Evolutionary conservation across 495 filamentous ascomycete genomes (phyloP).

Genomic region (Aspergillus bertholletiae): DNA sequence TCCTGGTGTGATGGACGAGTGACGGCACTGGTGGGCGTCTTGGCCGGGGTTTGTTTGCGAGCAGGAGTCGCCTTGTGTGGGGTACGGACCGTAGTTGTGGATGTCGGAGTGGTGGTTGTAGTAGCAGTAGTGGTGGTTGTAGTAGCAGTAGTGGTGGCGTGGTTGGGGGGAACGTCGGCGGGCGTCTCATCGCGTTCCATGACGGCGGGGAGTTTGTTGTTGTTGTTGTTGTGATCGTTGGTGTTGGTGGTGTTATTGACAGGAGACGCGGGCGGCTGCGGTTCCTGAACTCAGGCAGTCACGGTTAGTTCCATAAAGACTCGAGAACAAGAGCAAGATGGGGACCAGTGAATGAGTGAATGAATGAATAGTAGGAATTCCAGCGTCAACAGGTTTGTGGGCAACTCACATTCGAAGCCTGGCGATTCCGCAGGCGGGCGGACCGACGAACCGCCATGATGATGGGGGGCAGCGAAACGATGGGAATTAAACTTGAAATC

Average conservation of each 20-base stretch:
- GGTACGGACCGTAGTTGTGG: conserved; percentile 7
- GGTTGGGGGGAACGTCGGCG: background rate
- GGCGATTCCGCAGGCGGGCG: conserved; percentile 33
- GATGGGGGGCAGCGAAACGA: background rate
- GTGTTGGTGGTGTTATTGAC: conserved; percentile 9
- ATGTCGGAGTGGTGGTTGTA: conserved; percentile 7
- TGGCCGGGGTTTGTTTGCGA: conserved; percentile 29
- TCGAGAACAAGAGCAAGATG: background rate
- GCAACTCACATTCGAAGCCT: conserved; percentile 28
- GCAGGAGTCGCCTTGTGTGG: conserved; percentile 8
- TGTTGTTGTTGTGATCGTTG: conserved; percentile 3
- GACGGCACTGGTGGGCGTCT: conserved; percentile 45
- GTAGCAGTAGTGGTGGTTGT: conserved; percentile 4
- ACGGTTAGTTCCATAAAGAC: too few relatives aligned
- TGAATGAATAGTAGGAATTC: background rate
- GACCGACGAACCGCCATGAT: conserved; percentile 40
- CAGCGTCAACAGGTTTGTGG: background rate
- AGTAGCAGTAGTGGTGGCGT: conserved; percentile 7
- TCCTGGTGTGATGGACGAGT: conserved; percentile 56
- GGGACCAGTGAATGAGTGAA: conserved; percentile 16
- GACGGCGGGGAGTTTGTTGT: conserved; percentile 28
- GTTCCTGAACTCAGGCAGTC: conserved; percentile 14
- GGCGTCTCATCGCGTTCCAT: conserved; percentile 37
- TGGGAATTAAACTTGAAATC: background rate
- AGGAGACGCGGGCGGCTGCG: conserved; percentile 11